phyloP scores from a whole-genome alignment of 208 protist genomes.

The Trypanosoma vivax region DNA sequence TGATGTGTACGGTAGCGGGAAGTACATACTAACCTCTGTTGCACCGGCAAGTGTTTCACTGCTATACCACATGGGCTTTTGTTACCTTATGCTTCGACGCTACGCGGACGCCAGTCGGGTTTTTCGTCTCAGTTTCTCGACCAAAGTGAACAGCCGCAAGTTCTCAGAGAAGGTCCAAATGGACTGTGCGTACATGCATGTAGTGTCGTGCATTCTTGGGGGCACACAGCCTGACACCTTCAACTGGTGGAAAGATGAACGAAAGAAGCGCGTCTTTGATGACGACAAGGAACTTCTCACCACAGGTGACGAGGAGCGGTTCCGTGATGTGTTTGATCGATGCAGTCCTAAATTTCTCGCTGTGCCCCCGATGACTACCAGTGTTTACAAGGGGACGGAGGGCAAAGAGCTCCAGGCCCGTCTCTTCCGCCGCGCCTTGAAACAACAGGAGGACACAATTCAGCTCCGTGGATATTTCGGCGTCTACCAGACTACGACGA shows the following conservation, averaged over 20 bases:
- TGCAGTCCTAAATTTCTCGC: conserved; percentile 88
- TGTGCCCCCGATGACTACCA: conserved; percentile 45
- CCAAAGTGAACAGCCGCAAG: conserved; percentile 60
- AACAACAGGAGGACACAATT: conserved; percentile 87
- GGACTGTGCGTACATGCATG: conserved; percentile 76
- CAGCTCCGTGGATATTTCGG: conserved; percentile 84
- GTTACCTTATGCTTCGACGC: conserved; percentile 88
- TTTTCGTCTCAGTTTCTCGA: conserved; percentile 67
- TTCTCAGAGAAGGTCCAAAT: conserved; percentile 83
- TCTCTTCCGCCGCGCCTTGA: conserved; percentile 83
- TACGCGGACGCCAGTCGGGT: conserved; percentile 81
- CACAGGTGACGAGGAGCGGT: conserved; percentile 80
- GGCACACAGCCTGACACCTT: conserved; percentile 73
- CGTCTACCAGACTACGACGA: conserved; percentile 85
- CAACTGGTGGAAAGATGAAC: conserved; percentile 46
- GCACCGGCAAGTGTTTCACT: conserved; percentile 72
- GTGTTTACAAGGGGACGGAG: conserved; percentile 64
- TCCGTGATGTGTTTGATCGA: conserved; percentile 86
- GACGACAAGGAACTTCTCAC: conserved; percentile 80
- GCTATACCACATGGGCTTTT: conserved; percentile 84
- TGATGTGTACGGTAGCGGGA: conserved; percentile 66
- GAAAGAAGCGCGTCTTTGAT: conserved; percentile 58
- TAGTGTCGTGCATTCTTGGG: conserved; percentile 75
- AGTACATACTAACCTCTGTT: conserved; percentile 52
- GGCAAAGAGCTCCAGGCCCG: conserved; percentile 83